Base-by-base conservation (phyloP, 169 alveolate genomes). In the Cyclospora cayetanensis region DNA sequence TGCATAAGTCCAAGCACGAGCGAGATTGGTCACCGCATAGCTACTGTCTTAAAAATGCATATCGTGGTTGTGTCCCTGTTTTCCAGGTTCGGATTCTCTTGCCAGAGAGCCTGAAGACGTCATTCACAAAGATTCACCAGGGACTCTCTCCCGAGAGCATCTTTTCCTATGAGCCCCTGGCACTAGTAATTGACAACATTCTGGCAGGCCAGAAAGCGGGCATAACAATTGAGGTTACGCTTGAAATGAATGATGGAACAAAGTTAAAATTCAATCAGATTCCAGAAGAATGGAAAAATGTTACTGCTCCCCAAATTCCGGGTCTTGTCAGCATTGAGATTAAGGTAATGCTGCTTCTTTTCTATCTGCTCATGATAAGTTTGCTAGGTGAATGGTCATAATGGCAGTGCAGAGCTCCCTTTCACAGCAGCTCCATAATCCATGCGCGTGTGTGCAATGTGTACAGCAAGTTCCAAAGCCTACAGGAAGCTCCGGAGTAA, bases 291-390 rank as follows among this genome's bases (percentile, higher is more conserved):
- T 79, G 72, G 89, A 50, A 22, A 27, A 20, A 79, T 27, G 12
- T 79, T 35, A 68, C 89, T 29, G 89, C 74, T 34, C 72, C 72
- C 22, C 89, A 79, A 35, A 46, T 79, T 4, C 89, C 89, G 27
- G 89, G 89, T 50, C 89, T 79, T n/a, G 52, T 11, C 4, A 50
- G 89, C 31, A 79, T 79, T 7, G 34, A 46, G 22, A 34, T 79
- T n/a, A 79, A 43, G 89, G 89, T 79, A 34, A 37, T 50, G n/a
- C n/a, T n/a, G n/a, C n/a, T n/a, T n/a, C n/a, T n/a, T n/a, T n/a
- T n/a, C n/a, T n/a, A n/a, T n/a, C n/a, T n/a, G n/a, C n/a, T n/a
- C n/a, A n/a, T n/a, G n/a, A n/a, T n/a, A n/a, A n/a, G n/a, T n/a
- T n/a, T n/a, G n/a, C n/a, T n/a, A n/a, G n/a, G n/a, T n/a, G n/a